A percentile compares a stretch with the other conserved stretches of the same genome.
Evolutionary conservation across 2,329 filamentous ascomycete species (phyloP).

Genomic region (Colletotrichum abscissum): DNA sequence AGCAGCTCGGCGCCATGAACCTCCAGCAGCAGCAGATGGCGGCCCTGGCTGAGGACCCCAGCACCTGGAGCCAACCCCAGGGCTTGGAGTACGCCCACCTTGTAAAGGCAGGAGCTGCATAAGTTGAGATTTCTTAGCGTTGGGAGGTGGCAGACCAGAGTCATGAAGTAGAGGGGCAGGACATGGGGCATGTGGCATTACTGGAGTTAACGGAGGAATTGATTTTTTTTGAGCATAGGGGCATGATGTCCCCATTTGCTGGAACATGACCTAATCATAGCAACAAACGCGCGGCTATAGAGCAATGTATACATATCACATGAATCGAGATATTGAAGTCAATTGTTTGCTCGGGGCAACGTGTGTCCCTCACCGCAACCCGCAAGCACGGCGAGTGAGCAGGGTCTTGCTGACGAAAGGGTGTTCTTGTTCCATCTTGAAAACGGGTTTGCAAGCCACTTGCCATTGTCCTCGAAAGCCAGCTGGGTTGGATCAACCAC

Average conservation of each 20-base stretch:
- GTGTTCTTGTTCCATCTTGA: not conserved
- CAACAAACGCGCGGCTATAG: constrained; percentile 13
- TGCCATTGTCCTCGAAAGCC: not conserved
- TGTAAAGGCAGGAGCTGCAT: not conserved
- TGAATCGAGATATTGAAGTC: not conserved
- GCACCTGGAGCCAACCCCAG: constrained; percentile 17
- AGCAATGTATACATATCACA: constrained; percentile 15
- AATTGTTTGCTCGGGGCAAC: not conserved
- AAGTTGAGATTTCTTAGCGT: not conserved
- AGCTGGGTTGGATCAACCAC: not conserved
- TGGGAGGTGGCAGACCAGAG: not conserved
- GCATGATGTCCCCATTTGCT: not conserved
- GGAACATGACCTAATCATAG: constrained; percentile 5
- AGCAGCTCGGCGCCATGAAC: constrained; percentile 25
- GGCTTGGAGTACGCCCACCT: constrained; percentile 23
- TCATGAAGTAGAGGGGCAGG: not conserved
- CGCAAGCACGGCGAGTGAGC: not conserved
- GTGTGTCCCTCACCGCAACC: no score
- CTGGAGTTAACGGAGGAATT: constrained; percentile 19
- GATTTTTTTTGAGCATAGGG: not conserved
- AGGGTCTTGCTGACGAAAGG: not conserved
- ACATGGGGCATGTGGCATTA: constrained; percentile 13
- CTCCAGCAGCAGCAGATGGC: constrained; percentile 8
- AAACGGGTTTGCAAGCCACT: not conserved
- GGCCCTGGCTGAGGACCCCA: constrained; percentile 12